phyloP scores from a whole-genome alignment of 148 eudicot species.

The Nepenthes mirabilis region DNA sequence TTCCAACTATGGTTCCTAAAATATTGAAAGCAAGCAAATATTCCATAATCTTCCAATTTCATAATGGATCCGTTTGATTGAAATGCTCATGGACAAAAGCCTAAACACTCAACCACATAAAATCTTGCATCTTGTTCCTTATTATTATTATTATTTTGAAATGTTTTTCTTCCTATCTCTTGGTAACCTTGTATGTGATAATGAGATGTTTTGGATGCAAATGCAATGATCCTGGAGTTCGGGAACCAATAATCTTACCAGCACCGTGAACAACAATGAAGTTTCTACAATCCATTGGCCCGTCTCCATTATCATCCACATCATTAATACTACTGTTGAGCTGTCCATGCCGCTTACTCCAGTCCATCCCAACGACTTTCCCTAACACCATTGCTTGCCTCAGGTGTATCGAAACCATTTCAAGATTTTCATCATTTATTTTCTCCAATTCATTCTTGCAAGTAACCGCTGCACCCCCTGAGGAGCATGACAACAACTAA shows the following conservation, averaged over 20 bases:
- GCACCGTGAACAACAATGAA: slow-evolving; percentile 96
- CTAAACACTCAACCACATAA: no score
- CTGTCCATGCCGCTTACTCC: slow-evolving; percentile 75
- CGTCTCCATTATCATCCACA: slow-evolving; percentile 27
- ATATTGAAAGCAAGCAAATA: no score
- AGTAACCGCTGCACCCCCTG: slow-evolving; percentile 93
- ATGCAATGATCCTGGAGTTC: no score
- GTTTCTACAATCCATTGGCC: slow-evolving; percentile 23
- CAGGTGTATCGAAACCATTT: slow-evolving; percentile 44
- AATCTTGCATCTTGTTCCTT: no score
- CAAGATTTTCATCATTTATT: slow-evolving; percentile 54
- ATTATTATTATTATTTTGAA: no score
- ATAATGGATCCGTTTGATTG: no score
- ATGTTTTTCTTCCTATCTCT: no score
- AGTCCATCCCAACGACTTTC: slow-evolving; percentile 69
- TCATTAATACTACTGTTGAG: slow-evolving; percentile 20
- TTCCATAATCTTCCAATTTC: no score
- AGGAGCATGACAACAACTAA: slow-evolving; percentile 9
- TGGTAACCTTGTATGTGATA: neutral
- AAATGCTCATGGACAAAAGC: no score
- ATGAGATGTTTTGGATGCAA: no score
- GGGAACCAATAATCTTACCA: slow-evolving; percentile 27
- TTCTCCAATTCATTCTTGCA: slow-evolving; percentile 83
- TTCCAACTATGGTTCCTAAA: no score
- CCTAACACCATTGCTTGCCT: slow-evolving; percentile 54